These are phyloP conservation scores for Pelargonium citronellum DNA, from an alignment of 441 rosid species.

Conservation along the genomic window DNA sequence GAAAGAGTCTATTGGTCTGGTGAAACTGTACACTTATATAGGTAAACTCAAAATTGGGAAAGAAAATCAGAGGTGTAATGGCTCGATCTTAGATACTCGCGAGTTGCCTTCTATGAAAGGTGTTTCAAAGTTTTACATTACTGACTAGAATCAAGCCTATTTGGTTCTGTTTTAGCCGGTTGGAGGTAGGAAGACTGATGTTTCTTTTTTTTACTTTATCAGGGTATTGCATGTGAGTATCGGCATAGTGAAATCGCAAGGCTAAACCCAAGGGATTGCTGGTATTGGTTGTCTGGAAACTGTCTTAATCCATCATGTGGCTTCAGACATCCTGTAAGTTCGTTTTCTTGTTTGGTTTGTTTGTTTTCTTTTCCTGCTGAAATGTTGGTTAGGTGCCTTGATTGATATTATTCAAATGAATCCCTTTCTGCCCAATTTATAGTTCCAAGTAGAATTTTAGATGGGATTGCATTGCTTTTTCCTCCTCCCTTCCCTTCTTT, in stretches of 20 bases:
- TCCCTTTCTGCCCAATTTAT: background rate
- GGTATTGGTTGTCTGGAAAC: constrained; percentile 51
- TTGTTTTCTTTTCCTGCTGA: background rate
- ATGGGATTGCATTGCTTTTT: background rate
- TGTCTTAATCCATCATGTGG: constrained; percentile 48
- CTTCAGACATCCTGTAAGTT: constrained; percentile 57
- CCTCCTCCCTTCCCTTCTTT: background rate
- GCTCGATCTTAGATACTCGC: background rate
- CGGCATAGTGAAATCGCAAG: constrained; percentile 50
- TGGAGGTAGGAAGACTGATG: background rate
- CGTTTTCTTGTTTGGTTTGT: background rate
- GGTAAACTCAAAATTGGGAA: background rate
- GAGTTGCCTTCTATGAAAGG: background rate
- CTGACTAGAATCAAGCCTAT: background rate
- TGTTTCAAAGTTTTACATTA: background rate
- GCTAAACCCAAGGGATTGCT: constrained; percentile 55
- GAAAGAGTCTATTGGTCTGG: background rate
- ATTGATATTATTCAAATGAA: background rate
- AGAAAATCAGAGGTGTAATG: background rate
- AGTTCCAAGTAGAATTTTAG: background rate
- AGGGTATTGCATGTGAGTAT: constrained; percentile 49
- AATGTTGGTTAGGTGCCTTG: background rate
- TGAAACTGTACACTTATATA: background rate
- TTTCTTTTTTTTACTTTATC: background rate
- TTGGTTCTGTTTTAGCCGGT: background rate